Evolutionary conservation across 345 rosid genomes (phyloP).

Genomic region (Acer yangbiense): DNA sequence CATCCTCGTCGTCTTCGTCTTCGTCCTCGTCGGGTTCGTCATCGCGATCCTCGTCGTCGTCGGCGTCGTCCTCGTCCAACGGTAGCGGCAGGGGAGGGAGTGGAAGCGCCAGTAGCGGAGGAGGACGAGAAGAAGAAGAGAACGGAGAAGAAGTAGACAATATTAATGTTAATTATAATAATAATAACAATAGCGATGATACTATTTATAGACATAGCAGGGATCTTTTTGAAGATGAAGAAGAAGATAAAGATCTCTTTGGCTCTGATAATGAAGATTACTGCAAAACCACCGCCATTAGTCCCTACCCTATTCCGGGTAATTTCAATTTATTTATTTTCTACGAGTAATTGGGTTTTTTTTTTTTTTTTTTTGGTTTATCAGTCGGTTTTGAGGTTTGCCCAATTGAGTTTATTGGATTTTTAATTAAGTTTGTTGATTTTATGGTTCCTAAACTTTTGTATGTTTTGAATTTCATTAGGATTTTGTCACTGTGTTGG

Average conservation of each 20-base stretch:
- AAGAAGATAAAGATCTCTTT: conserved; percentile 68
- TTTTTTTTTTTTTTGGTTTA: no score
- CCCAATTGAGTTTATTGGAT: background rate
- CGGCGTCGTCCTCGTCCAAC: conserved; percentile 38
- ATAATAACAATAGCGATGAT: conserved; percentile 16
- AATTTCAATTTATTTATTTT: conserved; percentile 4
- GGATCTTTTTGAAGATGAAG: conserved; percentile 20
- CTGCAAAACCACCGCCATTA: conserved; percentile 67
- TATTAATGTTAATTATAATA: conserved; percentile 11
- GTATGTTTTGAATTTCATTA: background rate
- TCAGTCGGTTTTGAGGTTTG: background rate
- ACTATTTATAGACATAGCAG: conserved; percentile 7
- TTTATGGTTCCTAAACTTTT: background rate
- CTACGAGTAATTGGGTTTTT: background rate
- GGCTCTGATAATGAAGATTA: conserved; percentile 91
- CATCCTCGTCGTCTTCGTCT: conserved; percentile 55
- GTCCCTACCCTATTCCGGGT: conserved; percentile 80
- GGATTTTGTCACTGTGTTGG: conserved; percentile 1
- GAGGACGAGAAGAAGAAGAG: conserved; percentile 51
- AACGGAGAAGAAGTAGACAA: conserved; percentile 47
- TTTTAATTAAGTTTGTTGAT: no score
- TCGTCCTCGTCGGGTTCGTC: conserved; percentile 56
- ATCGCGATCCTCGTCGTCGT: conserved; percentile 37
- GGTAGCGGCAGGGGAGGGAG: conserved; percentile 41
- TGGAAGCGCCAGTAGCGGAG: conserved; percentile 51